Percentiles rank a stretch among this genome's conserved stretches.
These are phyloP conservation scores for Solanum aculeatissimum DNA, from an alignment of 305 asterid genomes.

Conservation along the genomic window DNA sequence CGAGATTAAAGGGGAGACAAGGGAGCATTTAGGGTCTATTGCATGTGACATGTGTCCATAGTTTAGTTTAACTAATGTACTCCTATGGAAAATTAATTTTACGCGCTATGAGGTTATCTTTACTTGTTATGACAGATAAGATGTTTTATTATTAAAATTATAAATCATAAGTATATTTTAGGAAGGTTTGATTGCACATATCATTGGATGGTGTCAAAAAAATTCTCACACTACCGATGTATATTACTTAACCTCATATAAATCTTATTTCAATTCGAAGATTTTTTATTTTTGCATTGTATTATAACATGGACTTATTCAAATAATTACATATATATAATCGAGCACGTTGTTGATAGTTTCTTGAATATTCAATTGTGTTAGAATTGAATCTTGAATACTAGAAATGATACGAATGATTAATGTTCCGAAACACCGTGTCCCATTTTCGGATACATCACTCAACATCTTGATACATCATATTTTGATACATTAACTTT, in stretches of 20 bases:
- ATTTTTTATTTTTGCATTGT: background rate
- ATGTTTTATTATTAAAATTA: background rate
- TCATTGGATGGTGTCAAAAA: background rate
- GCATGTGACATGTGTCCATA: slow-evolving; percentile 24
- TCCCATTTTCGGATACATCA: too few relatives aligned
- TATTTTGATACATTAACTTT: too few relatives aligned
- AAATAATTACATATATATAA: background rate
- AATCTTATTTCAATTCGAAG: background rate
- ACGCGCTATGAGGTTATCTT: background rate
- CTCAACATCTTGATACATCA: too few relatives aligned
- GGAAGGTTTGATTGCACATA: background rate
- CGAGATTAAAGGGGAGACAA: slow-evolving; percentile 28
- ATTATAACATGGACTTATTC: too few relatives aligned
- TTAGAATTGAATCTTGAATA: background rate
- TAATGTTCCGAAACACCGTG: background rate
- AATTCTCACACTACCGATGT: background rate
- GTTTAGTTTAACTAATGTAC: background rate
- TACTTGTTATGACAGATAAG: background rate
- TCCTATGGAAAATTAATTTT: background rate
- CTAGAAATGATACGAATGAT: background rate
- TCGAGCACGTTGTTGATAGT: background rate
- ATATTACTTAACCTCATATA: background rate
- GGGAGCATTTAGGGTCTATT: slow-evolving; percentile 15
- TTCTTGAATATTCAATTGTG: background rate
- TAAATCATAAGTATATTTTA: background rate